Evolutionary conservation across 768 basidiomycete genomes (phyloP), one percentile per base, ranked within the genome.

Genomic region (Leccinum olivaceopallidum): DNA sequence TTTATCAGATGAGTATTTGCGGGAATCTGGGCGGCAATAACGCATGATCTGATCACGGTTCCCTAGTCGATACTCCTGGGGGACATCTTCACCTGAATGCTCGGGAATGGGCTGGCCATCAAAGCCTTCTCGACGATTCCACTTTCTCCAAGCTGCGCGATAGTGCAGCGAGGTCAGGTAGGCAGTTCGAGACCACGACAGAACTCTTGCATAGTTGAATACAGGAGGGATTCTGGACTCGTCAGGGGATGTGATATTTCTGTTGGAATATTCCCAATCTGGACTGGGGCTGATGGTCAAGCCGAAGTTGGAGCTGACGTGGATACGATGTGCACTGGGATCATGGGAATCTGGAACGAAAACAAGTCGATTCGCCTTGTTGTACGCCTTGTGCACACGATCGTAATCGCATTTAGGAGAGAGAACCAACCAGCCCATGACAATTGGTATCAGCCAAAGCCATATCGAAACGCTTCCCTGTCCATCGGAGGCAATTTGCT

Each of bases 371-470:
- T 68, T 69, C 2, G 67, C 67, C 47, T 55, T 59, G 32, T 58
- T 0, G 26, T 67, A 68, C 22, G 60, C 65, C 1, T 60, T 52
- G 2, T 57, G 58, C 24, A 80, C 67, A 7, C 76, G 73, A 3
- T 44, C 30, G 3, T 69, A 67, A 60, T 79, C 75, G 52, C 76
- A 77, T 59, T 80, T 75, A 0, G 79, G 78, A 0, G 78, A 76
- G 8, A 80, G 60, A 53, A 77, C 70, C 8, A 80, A 63, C 76
- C 79, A 81, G 5, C 78, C 76, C 5, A 76, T 61, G 10, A 79
- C 74, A 6, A 81, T 61, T 0, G 79, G 73, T 7, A 81, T 42
- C 24, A 81, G 70, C 78, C 79, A 82, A 6, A 81, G 62, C 79
- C 78, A 82, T 16, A 76, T 63, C 2, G 75, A 75, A 6, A 76